Evolutionary conservation across 1,284 basidiomycete species (phyloP).

Genomic region (Ustilago sp.): DNA sequence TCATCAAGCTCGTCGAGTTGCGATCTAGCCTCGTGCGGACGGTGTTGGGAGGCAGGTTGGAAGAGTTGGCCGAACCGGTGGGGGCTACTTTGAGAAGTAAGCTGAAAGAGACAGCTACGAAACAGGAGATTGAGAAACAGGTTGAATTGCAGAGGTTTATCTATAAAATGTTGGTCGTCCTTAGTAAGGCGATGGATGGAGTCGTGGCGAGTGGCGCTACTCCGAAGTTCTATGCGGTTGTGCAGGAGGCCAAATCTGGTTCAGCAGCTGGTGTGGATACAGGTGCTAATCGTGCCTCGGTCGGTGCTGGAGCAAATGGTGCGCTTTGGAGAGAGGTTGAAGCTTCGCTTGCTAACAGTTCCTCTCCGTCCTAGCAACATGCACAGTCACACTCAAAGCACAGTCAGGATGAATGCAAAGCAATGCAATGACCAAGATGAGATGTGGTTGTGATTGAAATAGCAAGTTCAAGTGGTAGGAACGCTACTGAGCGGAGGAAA

Average conservation of each 20-base stretch:
- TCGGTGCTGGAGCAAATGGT: slow-evolving; percentile 17
- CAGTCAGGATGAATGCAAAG: no score
- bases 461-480: slow-evolving; percentile 17
- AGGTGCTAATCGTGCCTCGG: background rate
- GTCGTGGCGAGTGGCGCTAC: slow-evolving; percentile 15
- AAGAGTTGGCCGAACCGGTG: slow-evolving; percentile 84
- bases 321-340: slow-evolving; percentile 45
- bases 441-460: background rate
- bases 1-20: slow-evolving; percentile 87
- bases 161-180: slow-evolving; percentile 84
- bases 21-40: slow-evolving; percentile 70
- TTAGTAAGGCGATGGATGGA: slow-evolving; percentile 68
- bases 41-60: slow-evolving; percentile 86
- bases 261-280: background rate
- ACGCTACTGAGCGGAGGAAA: slow-evolving; percentile 75
- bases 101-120: slow-evolving; percentile 87
- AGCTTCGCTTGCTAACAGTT: slow-evolving; percentile 13
- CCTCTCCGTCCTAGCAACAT: background rate
- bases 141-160: slow-evolving; percentile 90
- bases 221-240: slow-evolving; percentile 30
- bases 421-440: slow-evolving; percentile 58
- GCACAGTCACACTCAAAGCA: no score
- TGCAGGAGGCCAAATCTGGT: slow-evolving; percentile 32
- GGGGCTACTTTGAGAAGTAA: slow-evolving; percentile 79
- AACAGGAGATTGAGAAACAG: slow-evolving; percentile 94